Conservation (phyloP, 768 basidiomycete species). For the Cubamyces lactineus region DNA sequence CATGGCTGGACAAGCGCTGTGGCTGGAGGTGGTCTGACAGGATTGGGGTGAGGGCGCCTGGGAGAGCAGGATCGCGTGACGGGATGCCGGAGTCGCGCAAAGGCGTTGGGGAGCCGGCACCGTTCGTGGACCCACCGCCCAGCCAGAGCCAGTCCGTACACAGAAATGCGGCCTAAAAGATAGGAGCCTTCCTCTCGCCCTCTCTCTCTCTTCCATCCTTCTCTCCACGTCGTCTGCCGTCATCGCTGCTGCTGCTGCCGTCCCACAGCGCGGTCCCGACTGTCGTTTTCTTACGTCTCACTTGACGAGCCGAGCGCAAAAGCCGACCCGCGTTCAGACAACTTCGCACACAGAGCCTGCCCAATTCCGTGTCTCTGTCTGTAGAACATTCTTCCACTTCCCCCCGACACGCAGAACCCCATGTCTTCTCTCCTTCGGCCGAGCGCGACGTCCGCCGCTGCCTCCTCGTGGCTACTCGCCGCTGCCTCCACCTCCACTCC, state of each 20-base stretch:
- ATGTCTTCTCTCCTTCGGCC: conserved; percentile 16
- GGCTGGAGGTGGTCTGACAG: conserved; percentile 8
- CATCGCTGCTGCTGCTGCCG: neutral
- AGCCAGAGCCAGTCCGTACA: neutral
- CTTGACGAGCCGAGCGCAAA: neutral
- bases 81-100: conserved; percentile 5
- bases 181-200: neutral
- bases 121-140: neutral
- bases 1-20: neutral
- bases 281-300: neutral
- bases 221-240: neutral
- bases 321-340: neutral
- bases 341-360: neutral
- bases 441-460: neutral
- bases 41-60: conserved; percentile 8
- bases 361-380: conserved; percentile 6
- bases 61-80: conserved; percentile 9
- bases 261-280: conserved; percentile 1
- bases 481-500: neutral
- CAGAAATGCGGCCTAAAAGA: neutral
- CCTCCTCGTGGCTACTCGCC: conserved; percentile 5
- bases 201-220: neutral
- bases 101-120: conserved; percentile 16
- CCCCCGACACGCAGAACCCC: conserved; percentile 4
- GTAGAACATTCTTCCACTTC: conserved; percentile 12